These are phyloP conservation scores for Lasiodiplodia hormozganensis DNA, from an alignment of 2,329 filamentous ascomycete species.

Conservation along the genomic window DNA sequence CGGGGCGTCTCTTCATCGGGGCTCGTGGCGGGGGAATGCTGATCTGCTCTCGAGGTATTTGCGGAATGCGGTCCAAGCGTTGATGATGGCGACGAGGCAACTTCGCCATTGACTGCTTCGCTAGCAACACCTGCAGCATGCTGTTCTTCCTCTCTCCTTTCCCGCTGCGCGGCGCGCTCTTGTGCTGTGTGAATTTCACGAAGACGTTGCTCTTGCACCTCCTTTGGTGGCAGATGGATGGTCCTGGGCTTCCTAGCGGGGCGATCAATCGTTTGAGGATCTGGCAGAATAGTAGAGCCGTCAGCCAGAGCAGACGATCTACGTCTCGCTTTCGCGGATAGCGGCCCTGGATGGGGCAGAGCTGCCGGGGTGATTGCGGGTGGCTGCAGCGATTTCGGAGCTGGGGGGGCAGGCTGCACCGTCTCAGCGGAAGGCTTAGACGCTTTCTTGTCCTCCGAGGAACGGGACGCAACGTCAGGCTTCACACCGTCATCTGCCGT, in stretches of 20 bases:
- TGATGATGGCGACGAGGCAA: slow-evolving; percentile 64
- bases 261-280: slow-evolving; percentile 33
- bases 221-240: slow-evolving; percentile 57
- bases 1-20: slow-evolving; percentile 67
- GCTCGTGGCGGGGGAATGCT: slow-evolving; percentile 76
- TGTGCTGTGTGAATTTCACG: slow-evolving; percentile 50
- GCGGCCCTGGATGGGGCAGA: slow-evolving; percentile 32
- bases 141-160: slow-evolving; percentile 48
- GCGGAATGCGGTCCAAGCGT: slow-evolving; percentile 73
- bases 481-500: slow-evolving; percentile 29
- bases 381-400: slow-evolving; percentile 4
- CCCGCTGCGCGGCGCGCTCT: slow-evolving; percentile 45
- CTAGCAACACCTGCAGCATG: slow-evolving; percentile 37
- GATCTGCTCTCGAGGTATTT: slow-evolving; percentile 72
- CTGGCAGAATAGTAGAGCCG: slow-evolving; percentile 41
- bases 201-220: slow-evolving; percentile 57
- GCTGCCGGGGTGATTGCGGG: slow-evolving; percentile 4
- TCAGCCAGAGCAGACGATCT: slow-evolving; percentile 43
- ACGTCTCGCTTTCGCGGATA: slow-evolving; percentile 37
- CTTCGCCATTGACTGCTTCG: slow-evolving; percentile 35
- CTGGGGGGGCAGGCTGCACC: not conserved
- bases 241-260: slow-evolving; percentile 39
- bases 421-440: slow-evolving; percentile 30
- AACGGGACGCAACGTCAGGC: slow-evolving; percentile 26
- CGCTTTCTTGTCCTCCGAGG: slow-evolving; percentile 34